Percentiles rank a stretch among this genome's conserved stretches.
phyloP scores from a whole-genome alignment of 2,329 filamentous ascomycete genomes.

The Penicillium sp. region DNA sequence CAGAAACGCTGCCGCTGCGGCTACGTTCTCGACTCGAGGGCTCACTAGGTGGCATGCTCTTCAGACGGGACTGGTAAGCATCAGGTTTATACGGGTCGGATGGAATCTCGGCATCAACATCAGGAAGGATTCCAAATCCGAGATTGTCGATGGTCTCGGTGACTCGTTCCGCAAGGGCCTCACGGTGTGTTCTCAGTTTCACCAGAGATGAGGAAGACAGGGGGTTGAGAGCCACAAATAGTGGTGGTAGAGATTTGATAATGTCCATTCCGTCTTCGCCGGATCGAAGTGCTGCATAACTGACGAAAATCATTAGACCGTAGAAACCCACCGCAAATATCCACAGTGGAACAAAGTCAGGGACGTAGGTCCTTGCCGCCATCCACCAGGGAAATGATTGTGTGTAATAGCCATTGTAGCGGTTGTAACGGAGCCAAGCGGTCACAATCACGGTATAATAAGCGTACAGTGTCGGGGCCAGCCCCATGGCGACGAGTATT shows the following conservation, averaged over 20 bases:
- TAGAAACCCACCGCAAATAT: constrained; percentile 65
- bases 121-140: constrained; percentile 86
- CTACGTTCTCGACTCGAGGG: constrained; percentile 60
- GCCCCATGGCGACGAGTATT: constrained; percentile 71
- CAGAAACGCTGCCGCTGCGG: constrained; percentile 62
- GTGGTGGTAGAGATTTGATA: constrained; percentile 79
- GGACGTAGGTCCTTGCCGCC: constrained; percentile 50
- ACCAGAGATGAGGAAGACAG: constrained; percentile 74
- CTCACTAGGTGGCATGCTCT: constrained; percentile 22
- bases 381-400: constrained; percentile 18
- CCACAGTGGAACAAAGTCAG: constrained; percentile 70
- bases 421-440: constrained; percentile 69
- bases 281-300: constrained; percentile 83
- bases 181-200: constrained; percentile 64
- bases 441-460: constrained; percentile 69
- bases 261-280: constrained; percentile 97
- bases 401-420: constrained; percentile 58
- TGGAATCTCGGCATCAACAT: constrained; percentile 73
- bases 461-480: constrained; percentile 72
- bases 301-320: constrained; percentile 74
- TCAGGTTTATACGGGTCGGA: constrained; percentile 39
- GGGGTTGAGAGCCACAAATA: constrained; percentile 76
- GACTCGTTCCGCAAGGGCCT: constrained; percentile 68
- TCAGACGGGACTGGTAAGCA: constrained; percentile 24
- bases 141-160: constrained; percentile 87